A percentile compares a stretch with the other conserved stretches of the same genome.
These are phyloP conservation scores for Coniochaeta sp. DNA, from an alignment of 2,329 filamentous ascomycete species.

Conservation along the genomic window DNA sequence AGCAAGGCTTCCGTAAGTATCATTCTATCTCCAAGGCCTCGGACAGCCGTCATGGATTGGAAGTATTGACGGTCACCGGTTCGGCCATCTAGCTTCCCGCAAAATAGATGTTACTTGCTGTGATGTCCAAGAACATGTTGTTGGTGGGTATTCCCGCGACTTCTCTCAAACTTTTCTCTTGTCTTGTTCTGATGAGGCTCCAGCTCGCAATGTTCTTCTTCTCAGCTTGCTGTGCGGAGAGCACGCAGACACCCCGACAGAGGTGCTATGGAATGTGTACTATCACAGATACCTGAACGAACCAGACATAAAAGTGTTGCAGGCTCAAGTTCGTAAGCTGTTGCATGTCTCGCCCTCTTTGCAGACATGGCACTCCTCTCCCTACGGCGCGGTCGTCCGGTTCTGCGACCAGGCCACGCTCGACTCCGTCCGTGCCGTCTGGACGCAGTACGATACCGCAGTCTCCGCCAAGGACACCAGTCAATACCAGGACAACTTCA, in stretches of 20 bases:
- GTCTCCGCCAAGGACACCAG: slow-evolving; percentile 8
- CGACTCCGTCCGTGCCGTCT: slow-evolving; percentile 28
- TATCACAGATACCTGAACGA: slow-evolving; percentile 42
- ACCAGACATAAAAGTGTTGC: slow-evolving; percentile 25
- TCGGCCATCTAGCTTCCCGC: slow-evolving; percentile 15
- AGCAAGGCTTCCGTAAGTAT: slow-evolving; percentile 14
- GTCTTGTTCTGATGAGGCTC: neutral
- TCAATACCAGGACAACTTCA: slow-evolving; percentile 12
- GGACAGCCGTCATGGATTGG: neutral
- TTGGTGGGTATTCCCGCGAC: slow-evolving; percentile 29
- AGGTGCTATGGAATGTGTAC: slow-evolving; percentile 44
- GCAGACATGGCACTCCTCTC: slow-evolving; percentile 32
- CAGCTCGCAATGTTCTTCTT: slow-evolving; percentile 43
- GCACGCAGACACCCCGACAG: slow-evolving; percentile 15
- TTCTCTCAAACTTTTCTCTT: neutral
- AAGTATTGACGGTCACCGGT: slow-evolving; percentile 15
- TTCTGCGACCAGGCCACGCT: slow-evolving; percentile 44
- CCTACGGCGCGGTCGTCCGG: slow-evolving; percentile 34
- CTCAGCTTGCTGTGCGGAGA: slow-evolving; percentile 41
- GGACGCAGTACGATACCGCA: slow-evolving; percentile 24
- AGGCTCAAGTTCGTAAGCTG: slow-evolving; percentile 35
- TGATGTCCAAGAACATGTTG: slow-evolving; percentile 39
- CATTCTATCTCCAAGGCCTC: neutral
- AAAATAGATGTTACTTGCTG: slow-evolving; percentile 49
- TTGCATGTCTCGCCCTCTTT: slow-evolving; percentile 26